A percentile compares a stretch with the other conserved stretches of the same genome.
Evolutionary conservation across 805 yeast genomes (phyloP).

Genomic region (Pichia thaimueangensis): DNA sequence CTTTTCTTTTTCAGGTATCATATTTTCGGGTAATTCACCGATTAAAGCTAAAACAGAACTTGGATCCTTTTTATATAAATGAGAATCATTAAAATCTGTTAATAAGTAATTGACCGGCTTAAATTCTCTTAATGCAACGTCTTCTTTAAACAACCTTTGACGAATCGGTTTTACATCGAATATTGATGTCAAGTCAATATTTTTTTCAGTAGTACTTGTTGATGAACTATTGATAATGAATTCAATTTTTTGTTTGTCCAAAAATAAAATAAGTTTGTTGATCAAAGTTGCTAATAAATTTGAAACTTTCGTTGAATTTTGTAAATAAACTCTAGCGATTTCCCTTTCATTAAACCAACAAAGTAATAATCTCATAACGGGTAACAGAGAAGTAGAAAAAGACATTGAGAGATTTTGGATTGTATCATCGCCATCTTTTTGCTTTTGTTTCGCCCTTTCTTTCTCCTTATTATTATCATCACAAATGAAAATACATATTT

Average conservation of each 20-base stretch:
- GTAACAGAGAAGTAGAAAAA: slow-evolving; percentile 28
- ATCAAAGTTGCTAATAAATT: slow-evolving; percentile 4
- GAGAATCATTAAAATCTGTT: slow-evolving; percentile 55
- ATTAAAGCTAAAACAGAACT: slow-evolving; percentile 27
- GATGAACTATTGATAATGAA: slow-evolving; percentile 1
- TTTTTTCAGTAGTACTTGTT: neutral
- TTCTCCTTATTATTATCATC: slow-evolving; percentile 12
- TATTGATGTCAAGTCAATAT: slow-evolving; percentile 5
- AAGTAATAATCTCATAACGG: slow-evolving; percentile 41
- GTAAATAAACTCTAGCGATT: slow-evolving; percentile 30
- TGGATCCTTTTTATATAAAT: slow-evolving; percentile 33
- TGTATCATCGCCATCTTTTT: neutral
- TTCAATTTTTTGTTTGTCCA: slow-evolving; percentile 2
- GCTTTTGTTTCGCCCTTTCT: too few species aligned
- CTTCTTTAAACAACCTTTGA: slow-evolving; percentile 54
- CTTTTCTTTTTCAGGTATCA: neutral
- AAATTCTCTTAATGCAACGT: slow-evolving; percentile 56
- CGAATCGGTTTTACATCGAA: slow-evolving; percentile 37
- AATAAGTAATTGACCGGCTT: slow-evolving; percentile 46
- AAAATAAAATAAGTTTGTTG: slow-evolving; percentile 3
- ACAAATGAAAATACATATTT: slow-evolving; percentile 23
- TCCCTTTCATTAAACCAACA: slow-evolving; percentile 54
- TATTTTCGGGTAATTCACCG: slow-evolving; percentile 25
- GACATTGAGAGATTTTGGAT: slow-evolving; percentile 6
- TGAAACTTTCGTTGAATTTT: slow-evolving; percentile 15